Evolutionary conservation across 768 basidiomycete genomes (phyloP).

Genomic region (Cystoderma amianthinum): DNA sequence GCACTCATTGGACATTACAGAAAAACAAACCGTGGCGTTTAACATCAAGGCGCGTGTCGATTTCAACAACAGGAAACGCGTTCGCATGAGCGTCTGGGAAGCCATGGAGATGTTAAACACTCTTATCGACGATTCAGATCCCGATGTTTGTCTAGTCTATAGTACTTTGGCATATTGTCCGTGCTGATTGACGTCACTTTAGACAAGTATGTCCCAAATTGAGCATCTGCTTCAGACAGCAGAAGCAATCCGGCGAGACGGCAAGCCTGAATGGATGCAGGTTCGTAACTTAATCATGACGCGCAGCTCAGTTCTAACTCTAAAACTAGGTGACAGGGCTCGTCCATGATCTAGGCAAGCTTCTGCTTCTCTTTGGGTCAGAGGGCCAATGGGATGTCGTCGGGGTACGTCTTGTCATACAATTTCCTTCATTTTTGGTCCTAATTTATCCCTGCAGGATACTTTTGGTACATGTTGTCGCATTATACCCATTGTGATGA

Average conservation of each 20-base stretch:
- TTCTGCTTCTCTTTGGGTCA: slow-evolving; percentile 77
- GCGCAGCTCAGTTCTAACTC: background rate
- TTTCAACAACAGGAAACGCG: slow-evolving; percentile 60
- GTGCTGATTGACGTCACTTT: slow-evolving; percentile 16
- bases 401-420: slow-evolving; percentile 43
- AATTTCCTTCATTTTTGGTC: slow-evolving; percentile 5
- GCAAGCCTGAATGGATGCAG: slow-evolving; percentile 92
- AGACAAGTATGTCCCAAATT: slow-evolving; percentile 80
- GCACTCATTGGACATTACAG: slow-evolving; percentile 29
- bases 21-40: slow-evolving; percentile 83
- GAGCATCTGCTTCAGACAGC: slow-evolving; percentile 89
- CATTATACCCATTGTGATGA: background rate
- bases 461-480: slow-evolving; percentile 27
- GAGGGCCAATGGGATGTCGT: slow-evolving; percentile 95
- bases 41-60: slow-evolving; percentile 74
- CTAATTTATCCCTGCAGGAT: slow-evolving; percentile 21
- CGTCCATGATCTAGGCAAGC: slow-evolving; percentile 86
- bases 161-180: background rate
- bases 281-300: slow-evolving; percentile 14
- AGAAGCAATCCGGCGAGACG: slow-evolving; percentile 82
- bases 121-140: slow-evolving; percentile 86
- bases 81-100: slow-evolving; percentile 81
- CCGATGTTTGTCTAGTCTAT: slow-evolving; percentile 48
- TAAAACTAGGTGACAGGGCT: slow-evolving; percentile 61
- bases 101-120: slow-evolving; percentile 86